Evolutionary conservation across 495 filamentous ascomycete genomes (phyloP), one percentile per base, ranked within the genome.

Genomic region (Parmelia sp.): DNA sequence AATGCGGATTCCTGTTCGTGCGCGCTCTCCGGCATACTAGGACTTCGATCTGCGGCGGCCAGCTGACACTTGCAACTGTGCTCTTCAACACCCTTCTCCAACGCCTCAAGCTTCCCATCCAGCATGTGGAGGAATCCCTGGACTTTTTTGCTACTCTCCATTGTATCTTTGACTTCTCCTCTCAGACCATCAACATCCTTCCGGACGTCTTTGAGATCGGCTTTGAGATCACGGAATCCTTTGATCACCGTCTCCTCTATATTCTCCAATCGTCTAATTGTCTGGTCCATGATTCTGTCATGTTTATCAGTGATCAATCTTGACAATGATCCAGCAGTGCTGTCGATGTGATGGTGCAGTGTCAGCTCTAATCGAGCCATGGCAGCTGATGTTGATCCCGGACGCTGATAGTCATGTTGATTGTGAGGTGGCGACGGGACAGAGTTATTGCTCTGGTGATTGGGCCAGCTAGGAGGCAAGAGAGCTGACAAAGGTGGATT

Each of bases 261-360:
- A 17, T 49, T 60, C 49, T 71, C 70, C 14, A 70, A 14, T 29
- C 63, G 55, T 33, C 65, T 47, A 17, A 70, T 42, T 5, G 69
- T 51, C 37, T 65, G 65, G 37, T 71, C 70, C 57, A 70, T 62
- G 11, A 61, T 44, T 25, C 57, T 63, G 33, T 71, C 70, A 36
- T 67, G 57, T 33, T 71, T 68, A n/a, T 71, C 68, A 14, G 39
- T 67, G 27, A 68, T 63, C 44, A 68, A 37, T 31, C 68, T 60
- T 49, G 68, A 65, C 19, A 71, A 53, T 27, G 61, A 61, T 17
- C 60, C n/a, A 56, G 69, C 64, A 39, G 57, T 60, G 53, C 25
- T 66, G 27, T 70, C 68, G 29, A 71, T 45, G 58, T 71, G 70
- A 58, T 71, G 70, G 57, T 71, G 70, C 15, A 71, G n/a, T 11